Base-by-base conservation (phyloP, 179 eudicot genomes). In the Spinacia oleracea region DNA sequence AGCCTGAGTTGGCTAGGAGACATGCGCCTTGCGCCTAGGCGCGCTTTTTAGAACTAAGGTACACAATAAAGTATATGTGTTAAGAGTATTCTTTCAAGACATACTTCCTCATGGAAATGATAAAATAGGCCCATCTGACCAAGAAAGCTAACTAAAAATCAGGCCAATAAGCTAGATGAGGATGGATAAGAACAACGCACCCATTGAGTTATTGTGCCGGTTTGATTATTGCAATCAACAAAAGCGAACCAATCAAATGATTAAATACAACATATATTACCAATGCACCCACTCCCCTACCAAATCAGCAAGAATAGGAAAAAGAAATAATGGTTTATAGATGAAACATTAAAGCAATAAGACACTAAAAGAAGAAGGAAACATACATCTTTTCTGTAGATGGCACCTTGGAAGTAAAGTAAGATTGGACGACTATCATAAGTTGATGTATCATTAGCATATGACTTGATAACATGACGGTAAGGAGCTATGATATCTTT, bases 401-500 rank as follows among this genome's bases (percentile, higher is more conserved):
- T 90, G 80, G 97, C 90, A 70, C 98, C 98, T 85, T 95, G 97
- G 85, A 95, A 95, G 79, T 81, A 95, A 53, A 95, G 89, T 83
- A 95, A 81, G 40, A 82, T 93, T 1, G 86, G 90, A 31, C 97
- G 97, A 76, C 88, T 86, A 80, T 91, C 93, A 72, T 83, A 95
- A 72, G 83, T 86, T 23, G 95, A 93, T 0, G 86, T 73, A 76
- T 95, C 97, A 75, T 95, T 87, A 38, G 67, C 86, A 81, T 74
- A 90, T 15, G 86, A 81, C 62, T 78, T 79, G 78, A 93, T 81
- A 18, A 95, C 87, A 82, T 95, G 97, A 40, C 86, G 86, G 70
- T 95, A 95, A 60, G 97, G 97, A 35, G 95, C 97, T 75, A 95
- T 93, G 27, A 95, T 88, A 81, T 95, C 98, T 85, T 95, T 95